Evolutionary conservation across 495 filamentous ascomycete species (phyloP).

Genomic region (Penicillium macrosclerotiorum): DNA sequence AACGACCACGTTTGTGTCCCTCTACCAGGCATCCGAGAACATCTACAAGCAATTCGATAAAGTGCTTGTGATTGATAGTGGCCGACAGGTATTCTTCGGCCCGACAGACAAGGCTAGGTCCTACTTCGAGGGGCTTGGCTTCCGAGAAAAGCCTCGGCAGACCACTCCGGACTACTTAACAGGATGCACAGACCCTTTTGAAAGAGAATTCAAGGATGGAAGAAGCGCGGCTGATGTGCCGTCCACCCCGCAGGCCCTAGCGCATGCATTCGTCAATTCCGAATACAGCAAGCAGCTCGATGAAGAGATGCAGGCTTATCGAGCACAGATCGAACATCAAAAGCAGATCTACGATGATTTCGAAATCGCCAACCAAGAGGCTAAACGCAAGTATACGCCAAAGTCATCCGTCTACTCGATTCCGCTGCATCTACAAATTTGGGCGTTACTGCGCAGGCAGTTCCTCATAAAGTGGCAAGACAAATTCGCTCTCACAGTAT

Average conservation of each 20-base stretch:
- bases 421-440: slow-evolving; percentile 74
- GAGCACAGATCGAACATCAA: slow-evolving; percentile 55
- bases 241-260: slow-evolving; percentile 60
- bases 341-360: slow-evolving; percentile 72
- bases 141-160: slow-evolving; percentile 71
- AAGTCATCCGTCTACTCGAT: slow-evolving; percentile 76
- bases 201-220: slow-evolving; percentile 71
- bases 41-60: slow-evolving; percentile 90
- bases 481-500: slow-evolving; percentile 69
- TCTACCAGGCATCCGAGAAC: slow-evolving; percentile 81
- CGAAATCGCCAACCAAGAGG: slow-evolving; percentile 68
- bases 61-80: slow-evolving; percentile 77
- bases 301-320: slow-evolving; percentile 67
- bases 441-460: slow-evolving; percentile 79
- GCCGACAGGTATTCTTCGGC: slow-evolving; percentile 79
- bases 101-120: slow-evolving; percentile 62
- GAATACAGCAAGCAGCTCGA: slow-evolving; percentile 52
- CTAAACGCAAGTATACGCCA: slow-evolving; percentile 66
- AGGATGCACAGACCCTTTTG: slow-evolving; percentile 77
- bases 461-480: slow-evolving; percentile 85
- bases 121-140: slow-evolving; percentile 84
- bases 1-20: slow-evolving; percentile 73
- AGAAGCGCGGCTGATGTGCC: slow-evolving; percentile 61
- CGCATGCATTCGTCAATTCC: slow-evolving; percentile 66
- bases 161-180: slow-evolving; percentile 87